Evolutionary conservation across 495 filamentous ascomycete species (phyloP).

Genomic region (Echria macrotheca): DNA sequence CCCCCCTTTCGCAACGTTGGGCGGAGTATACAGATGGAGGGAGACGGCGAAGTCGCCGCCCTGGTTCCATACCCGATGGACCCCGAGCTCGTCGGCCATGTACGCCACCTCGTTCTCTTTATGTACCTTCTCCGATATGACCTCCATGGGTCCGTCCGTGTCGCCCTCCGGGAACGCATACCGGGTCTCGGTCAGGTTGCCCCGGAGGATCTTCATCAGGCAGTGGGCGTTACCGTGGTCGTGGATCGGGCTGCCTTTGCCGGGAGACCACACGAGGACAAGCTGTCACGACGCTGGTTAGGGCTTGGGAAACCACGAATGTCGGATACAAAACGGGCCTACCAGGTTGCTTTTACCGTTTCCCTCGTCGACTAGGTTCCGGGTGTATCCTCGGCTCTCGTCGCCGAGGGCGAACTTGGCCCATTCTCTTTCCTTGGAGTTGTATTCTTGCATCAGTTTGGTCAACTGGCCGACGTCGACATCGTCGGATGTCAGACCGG

Average conservation of each 20-base stretch:
- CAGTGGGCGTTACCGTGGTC: constrained; percentile 85
- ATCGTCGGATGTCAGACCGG: constrained; percentile 73
- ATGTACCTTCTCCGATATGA: constrained; percentile 50
- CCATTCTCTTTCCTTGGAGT: constrained; percentile 65
- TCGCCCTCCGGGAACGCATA: constrained; percentile 66
- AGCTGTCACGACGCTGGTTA: constrained; percentile 60
- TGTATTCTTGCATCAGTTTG: constrained; percentile 64
- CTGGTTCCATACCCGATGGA: constrained; percentile 77
- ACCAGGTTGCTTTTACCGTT: constrained; percentile 90
- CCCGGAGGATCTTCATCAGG: constrained; percentile 65
- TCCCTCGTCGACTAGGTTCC: constrained; percentile 84
- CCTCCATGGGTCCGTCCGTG: constrained; percentile 43
- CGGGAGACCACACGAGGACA: constrained; percentile 88
- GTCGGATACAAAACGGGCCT: too few relatives aligned
- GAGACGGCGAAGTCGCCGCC: constrained; percentile 74
- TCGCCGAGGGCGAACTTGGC: constrained; percentile 62
- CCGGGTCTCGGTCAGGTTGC: constrained; percentile 69
- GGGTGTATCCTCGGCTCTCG: constrained; percentile 62
- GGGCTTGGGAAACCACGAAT: too few relatives aligned
- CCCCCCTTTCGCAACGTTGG: constrained; percentile 71
- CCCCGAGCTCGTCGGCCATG: constrained; percentile 54
- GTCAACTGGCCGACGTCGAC: constrained; percentile 66
- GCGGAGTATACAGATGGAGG: constrained; percentile 85
- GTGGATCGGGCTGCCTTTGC: constrained; percentile 79
- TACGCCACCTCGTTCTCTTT: constrained; percentile 41